phyloP scores from a whole-genome alignment of 2,329 filamentous ascomycete species.

The Colletotrichum filicis region DNA sequence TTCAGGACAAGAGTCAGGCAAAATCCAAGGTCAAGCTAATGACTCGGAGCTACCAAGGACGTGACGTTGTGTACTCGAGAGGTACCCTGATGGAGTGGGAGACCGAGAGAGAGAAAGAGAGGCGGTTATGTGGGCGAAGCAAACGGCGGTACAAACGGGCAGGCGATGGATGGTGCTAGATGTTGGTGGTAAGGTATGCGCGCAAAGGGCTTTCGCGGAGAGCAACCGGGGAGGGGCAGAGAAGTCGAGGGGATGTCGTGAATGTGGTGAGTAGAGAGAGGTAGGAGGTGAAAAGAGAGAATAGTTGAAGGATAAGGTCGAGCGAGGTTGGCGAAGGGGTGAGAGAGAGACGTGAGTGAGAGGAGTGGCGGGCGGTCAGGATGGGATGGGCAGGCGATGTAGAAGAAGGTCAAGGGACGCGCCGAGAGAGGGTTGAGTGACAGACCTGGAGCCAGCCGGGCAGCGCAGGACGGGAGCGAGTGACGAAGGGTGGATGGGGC shows the following conservation, averaged over 20 bases:
- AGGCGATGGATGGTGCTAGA: neutral
- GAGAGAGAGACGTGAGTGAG: constrained; percentile 2
- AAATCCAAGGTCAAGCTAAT: constrained; percentile 38
- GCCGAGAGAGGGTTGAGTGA: constrained; percentile 26
- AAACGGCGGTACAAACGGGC: constrained; percentile 26
- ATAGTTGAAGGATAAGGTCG: neutral
- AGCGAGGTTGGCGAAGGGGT: constrained; percentile 20
- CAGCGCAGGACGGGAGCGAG: constrained; percentile 18
- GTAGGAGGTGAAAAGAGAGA: neutral
- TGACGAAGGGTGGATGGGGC: constrained; percentile 27
- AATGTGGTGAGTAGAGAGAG: neutral
- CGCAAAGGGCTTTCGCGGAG: neutral
- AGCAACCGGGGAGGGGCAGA: constrained; percentile 15
- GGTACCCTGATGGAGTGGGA: constrained; percentile 6
- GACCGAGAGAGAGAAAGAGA: neutral
- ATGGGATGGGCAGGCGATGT: constrained; percentile 28
- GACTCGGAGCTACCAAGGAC: constrained; percentile 35
- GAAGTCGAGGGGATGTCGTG: constrained; percentile 29
- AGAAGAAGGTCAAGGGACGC: constrained; percentile 32
- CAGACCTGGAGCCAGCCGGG: constrained; percentile 9
- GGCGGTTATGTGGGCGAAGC: neutral
- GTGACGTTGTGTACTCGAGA: constrained; percentile 18
- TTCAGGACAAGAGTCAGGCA: constrained; percentile 23
- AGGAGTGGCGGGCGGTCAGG: constrained; percentile 1
- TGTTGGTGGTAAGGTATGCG: neutral